phyloP scores from a whole-genome alignment of 2,329 filamentous ascomycete genomes.

The Phaeosphaeria sp. region DNA sequence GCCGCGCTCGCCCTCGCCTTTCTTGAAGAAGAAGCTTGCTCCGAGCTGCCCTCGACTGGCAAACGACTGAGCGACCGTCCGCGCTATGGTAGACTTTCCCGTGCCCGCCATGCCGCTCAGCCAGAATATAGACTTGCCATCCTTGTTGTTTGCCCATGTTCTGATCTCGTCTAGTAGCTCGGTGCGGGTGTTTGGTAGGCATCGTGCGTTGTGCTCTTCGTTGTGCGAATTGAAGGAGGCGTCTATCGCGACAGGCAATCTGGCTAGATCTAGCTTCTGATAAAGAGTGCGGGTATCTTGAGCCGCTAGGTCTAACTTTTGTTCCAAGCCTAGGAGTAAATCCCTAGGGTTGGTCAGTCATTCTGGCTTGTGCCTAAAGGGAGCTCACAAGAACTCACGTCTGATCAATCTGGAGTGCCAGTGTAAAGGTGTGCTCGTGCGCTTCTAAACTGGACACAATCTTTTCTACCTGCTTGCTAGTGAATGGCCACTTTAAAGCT shows the following conservation, averaged over 20 bases:
- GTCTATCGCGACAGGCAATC: constrained; percentile 10
- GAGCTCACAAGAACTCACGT: constrained; percentile 33
- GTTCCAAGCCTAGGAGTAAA: too few relatives aligned
- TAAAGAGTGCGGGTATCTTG: too few relatives aligned
- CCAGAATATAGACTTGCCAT: constrained; percentile 35
- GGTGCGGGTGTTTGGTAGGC: constrained; percentile 27
- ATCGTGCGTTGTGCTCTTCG: constrained; percentile 17
- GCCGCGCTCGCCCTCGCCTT: not conserved
- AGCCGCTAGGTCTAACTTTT: too few relatives aligned
- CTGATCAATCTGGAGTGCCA: constrained; percentile 46
- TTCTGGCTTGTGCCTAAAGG: too few relatives aligned
- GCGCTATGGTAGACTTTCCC: not conserved
- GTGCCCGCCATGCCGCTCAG: constrained; percentile 18
- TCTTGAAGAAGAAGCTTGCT: not conserved
- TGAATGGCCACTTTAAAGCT: constrained; percentile 51
- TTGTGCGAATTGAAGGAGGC: constrained; percentile 20
- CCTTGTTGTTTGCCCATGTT: constrained; percentile 16
- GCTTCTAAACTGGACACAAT: constrained; percentile 30
- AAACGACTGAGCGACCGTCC: not conserved
- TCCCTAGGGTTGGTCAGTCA: too few relatives aligned
- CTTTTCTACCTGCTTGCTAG: constrained; percentile 44
- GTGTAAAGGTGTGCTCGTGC: constrained; percentile 1
- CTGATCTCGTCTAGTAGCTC: constrained; percentile 28
- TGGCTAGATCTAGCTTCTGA: too few relatives aligned
- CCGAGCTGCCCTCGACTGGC: not conserved